Evolutionary conservation across 306 rosid species (phyloP), one percentile per base, ranked within the genome.

Genomic region (Gleditsia sinensis): DNA sequence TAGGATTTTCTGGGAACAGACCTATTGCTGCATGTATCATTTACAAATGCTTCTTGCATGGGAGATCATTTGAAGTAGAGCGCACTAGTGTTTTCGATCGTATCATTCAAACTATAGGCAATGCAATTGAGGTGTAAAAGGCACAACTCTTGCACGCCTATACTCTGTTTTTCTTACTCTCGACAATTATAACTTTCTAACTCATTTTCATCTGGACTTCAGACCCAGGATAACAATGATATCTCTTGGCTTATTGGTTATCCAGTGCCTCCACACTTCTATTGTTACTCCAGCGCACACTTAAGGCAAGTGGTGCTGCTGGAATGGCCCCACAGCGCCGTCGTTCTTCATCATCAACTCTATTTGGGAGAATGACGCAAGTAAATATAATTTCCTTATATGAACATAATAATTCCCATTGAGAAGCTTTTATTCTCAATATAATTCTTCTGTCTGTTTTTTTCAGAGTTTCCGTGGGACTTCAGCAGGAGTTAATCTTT

Each of bases 31-130:
- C 90, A 20, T 86, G 84, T 66, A 75, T 83, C 77, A 72, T 86
- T 75, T 83, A 81, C 69, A 86, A 86, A 79, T 83, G 88, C 75
- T 81, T 86, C 75, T 83, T 86, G 75, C 84, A 86, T 46, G 83
- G 90, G 90, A 74, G 88, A 72, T 83, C 88, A 72, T 83, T 81
- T 81, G 88, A 86, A 72, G 88, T 86, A 50, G 88, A 86, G 79
- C 78, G 90, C 21, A 83, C 90, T 21, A 78, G 84, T 6, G 77
- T 76, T 81, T 86, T 83, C 64, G 82, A 86, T 73, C 83, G 86
- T 37, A 86, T 86, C 78, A 86, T 83, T 82, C 83, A 78, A 70
- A 78, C 90, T 28, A 46, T 81, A 37, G 88, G 83, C 59, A 75
- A 86, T 78, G 88, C 88, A 62, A 78, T 81, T 65, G 87, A 83